Conservation (phyloP, 805 yeast species). For the Hanseniaspora meyeri region DNA sequence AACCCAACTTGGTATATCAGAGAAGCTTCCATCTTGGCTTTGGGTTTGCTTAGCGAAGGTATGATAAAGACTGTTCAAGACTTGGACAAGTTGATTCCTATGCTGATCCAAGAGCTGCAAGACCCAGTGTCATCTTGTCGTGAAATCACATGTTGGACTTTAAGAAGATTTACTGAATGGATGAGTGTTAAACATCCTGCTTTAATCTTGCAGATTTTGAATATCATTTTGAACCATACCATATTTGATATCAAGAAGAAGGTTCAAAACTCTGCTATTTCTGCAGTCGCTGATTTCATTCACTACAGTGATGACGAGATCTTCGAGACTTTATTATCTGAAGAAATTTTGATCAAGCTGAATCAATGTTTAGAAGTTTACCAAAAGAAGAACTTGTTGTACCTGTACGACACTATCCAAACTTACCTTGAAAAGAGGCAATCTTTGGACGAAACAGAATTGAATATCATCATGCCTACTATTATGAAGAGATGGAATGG, state of each 20-base stretch:
- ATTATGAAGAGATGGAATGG: constrained; percentile 69
- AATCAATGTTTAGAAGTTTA: constrained; percentile 62
- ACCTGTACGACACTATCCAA: constrained; percentile 81
- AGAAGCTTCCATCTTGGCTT: constrained; percentile 85
- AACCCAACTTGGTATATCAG: constrained; percentile 75
- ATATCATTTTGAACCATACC: constrained; percentile 53
- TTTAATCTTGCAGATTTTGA: constrained; percentile 65
- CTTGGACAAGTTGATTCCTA: constrained; percentile 72
- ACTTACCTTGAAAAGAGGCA: constrained; percentile 65
- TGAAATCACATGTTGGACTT: constrained; percentile 91
- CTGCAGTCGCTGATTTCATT: constrained; percentile 71
- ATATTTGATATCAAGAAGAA: constrained; percentile 73
- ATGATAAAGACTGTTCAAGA: constrained; percentile 59
- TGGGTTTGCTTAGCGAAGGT: constrained; percentile 91
- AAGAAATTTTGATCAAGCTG: constrained; percentile 57
- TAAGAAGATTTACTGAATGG: constrained; percentile 77
- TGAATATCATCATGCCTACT: constrained; percentile 64
- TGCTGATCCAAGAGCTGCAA: constrained; percentile 61
- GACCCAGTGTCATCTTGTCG: constrained; percentile 77
- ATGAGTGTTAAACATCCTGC: constrained; percentile 58
- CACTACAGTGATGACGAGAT: constrained; percentile 58
- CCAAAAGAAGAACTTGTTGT: constrained; percentile 68
- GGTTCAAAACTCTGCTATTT: constrained; percentile 92
- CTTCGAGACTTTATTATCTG: constrained; percentile 47
- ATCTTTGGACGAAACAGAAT: constrained; percentile 42